Evolutionary conservation across 768 basidiomycete species (phyloP), one percentile per base, ranked within the genome.

Genomic region (Scleroderma bovista): DNA sequence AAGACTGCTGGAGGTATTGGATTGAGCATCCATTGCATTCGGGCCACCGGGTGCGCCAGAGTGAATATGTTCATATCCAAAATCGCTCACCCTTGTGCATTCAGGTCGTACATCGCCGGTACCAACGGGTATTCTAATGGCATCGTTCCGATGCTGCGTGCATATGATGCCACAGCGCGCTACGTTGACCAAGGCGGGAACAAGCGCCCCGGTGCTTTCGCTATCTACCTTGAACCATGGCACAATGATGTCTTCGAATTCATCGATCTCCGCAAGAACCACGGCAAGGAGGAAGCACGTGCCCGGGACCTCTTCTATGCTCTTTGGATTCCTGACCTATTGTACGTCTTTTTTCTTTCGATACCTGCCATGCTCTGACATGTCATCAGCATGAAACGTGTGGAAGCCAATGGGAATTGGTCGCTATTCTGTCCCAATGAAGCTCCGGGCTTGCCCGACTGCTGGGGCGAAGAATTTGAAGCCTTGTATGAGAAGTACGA

Each of bases 181-280:
- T 98, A 98, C 61, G 96, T 98, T 50, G 96, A 98, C 67, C 95
- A 97, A 65, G 95, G 96, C 46, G 96, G 96, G 23, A 98, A 98
- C 79, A 98, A 98, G 74, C 88, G 96, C 22, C 96, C 96, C 1
- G 96, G 96, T 53, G 96, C 96, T 1, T 97, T 99, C 59, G 90
- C 96, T 16, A 89, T 99, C 67, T 99, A 99, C 72, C 76, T 98
- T 63, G 96, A 99, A 72, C 96, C 96, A 13, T 99, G 96, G 96
- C 96, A 99, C 64, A 81, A 91, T 16, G 96, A 98, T 67, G 69
- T 99, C 64, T 96, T 98, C 60, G 94, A 96, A 51, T 97, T 99
- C 75, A 79, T 99, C 58, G 95, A 98, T 64, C 78, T 99, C 41
- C 79, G 96, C 61, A 98, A 98, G 81, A 99, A 99, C 68, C 95